Percentiles rank a stretch among this genome's conserved stretches.
These are phyloP conservation scores for Yarrowia sp. DNA, from an alignment of 805 yeast species.

Conservation along the genomic window DNA sequence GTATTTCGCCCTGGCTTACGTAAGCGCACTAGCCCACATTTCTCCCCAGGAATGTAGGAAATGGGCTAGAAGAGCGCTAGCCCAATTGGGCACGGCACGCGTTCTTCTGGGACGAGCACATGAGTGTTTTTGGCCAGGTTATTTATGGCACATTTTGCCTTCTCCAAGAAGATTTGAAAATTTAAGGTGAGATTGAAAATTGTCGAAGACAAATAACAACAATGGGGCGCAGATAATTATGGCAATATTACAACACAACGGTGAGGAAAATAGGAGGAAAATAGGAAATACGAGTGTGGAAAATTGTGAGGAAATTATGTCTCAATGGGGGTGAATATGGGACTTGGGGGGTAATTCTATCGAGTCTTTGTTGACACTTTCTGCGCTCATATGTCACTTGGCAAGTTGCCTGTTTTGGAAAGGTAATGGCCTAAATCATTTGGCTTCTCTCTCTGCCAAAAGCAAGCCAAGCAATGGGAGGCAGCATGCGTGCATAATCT, in stretches of 20 bases:
- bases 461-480: constrained; percentile 23
- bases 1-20: not conserved
- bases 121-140: not conserved
- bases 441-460: not conserved
- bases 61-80: not conserved
- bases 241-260: not conserved
- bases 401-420: constrained; percentile 16
- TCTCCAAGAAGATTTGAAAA: not conserved
- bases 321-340: no score
- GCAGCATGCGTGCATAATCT: constrained; percentile 31
- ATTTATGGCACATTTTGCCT: constrained; percentile 4
- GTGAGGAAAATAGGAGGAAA: not conserved
- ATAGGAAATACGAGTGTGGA: no score
- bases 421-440: not conserved
- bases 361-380: no score
- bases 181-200: not conserved
- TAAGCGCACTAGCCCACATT: constrained; percentile 6
- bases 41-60: not conserved
- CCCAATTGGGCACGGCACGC: no score
- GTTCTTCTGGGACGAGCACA: not conserved
- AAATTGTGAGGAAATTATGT: no score
- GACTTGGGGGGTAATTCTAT: no score
- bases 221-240: not conserved
- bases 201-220: not conserved
- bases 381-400: not conserved